phyloP scores from a whole-genome alignment of 176 grass and related monocot species.

The Ampelocalamus luodianensis region DNA sequence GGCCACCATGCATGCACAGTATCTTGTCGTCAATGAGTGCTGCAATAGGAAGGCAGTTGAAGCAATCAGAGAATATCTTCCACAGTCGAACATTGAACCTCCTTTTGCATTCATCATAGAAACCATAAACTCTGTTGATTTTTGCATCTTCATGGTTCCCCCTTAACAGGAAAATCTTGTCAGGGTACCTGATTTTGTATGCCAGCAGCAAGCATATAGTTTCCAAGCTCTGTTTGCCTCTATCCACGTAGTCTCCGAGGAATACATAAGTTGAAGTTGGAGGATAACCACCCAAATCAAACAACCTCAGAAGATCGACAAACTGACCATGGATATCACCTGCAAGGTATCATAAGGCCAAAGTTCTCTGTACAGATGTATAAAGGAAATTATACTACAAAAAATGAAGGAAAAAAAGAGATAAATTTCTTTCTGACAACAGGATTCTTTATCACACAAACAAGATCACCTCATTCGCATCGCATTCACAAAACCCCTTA shows the following conservation, averaged over 20 bases:
- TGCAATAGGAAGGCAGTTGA: constrained; percentile 60
- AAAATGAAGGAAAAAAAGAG: too few relatives aligned
- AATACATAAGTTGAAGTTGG: constrained; percentile 24
- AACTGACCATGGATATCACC: constrained; percentile 76
- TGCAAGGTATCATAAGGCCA: too few relatives aligned
- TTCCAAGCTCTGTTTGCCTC: constrained; percentile 60
- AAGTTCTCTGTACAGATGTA: too few relatives aligned
- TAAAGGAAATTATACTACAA: too few relatives aligned
- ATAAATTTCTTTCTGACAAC: too few relatives aligned
- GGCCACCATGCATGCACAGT: constrained; percentile 63
- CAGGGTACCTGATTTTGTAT: constrained; percentile 65
- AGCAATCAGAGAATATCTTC: constrained; percentile 69
- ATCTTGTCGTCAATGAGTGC: constrained; percentile 58
- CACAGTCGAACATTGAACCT: constrained; percentile 69
- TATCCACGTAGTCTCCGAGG: constrained; percentile 66
- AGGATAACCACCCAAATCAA: constrained; percentile 36
- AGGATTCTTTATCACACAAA: too few relatives aligned
- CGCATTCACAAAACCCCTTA: too few relatives aligned
- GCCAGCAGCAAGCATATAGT: constrained; percentile 62
- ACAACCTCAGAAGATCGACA: constrained; percentile 62
- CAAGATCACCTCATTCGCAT: too few relatives aligned
- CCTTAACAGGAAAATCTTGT: constrained; percentile 62
- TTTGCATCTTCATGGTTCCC: constrained; percentile 79
- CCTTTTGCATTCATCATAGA: constrained; percentile 76
- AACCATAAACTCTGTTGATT: constrained; percentile 77